A percentile compares a stretch with the other conserved stretches of the same genome.
Evolutionary conservation across 257 asterid species (phyloP).

Genomic region (Linderniella brevidens): DNA sequence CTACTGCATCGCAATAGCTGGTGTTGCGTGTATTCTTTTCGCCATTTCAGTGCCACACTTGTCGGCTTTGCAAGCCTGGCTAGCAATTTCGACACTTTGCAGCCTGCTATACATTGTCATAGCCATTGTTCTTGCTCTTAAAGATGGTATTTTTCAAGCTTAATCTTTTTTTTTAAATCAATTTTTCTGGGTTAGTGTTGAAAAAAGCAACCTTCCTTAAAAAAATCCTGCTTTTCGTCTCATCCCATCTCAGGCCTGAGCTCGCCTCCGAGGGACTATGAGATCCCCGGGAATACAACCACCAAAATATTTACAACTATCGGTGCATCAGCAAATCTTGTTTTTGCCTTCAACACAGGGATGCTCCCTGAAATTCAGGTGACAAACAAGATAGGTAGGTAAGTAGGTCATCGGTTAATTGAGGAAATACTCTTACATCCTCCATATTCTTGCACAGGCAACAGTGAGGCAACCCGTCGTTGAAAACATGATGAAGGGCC

Average conservation of each 20-base stretch:
- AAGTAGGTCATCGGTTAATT: neutral
- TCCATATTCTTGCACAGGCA: constrained; percentile 38
- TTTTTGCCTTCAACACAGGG: constrained; percentile 68
- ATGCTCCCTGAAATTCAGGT: constrained; percentile 82
- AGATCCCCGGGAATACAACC: constrained; percentile 23
- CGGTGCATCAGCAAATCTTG: constrained; percentile 59
- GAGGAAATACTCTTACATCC: neutral
- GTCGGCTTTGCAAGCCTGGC: constrained; percentile 4
- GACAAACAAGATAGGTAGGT: neutral
- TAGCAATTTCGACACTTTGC: neutral
- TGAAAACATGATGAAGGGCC: constrained; percentile 73
- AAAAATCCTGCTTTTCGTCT: too few species aligned
- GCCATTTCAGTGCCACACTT: constrained; percentile 4
- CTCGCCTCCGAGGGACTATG: constrained; percentile 37
- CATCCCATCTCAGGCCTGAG: neutral
- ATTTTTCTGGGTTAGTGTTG: too few species aligned
- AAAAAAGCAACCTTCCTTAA: too few species aligned
- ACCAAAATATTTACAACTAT: constrained; percentile 32
- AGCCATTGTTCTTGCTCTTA: neutral
- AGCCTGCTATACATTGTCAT: constrained; percentile 2
- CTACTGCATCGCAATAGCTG: constrained; percentile 4
- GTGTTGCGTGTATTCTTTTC: constrained; percentile 1
- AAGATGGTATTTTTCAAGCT: neutral
- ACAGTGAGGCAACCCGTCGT: constrained; percentile 82
- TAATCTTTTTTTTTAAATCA: too few species aligned